Evolutionary conservation across 257 asterid genomes (phyloP).

Genomic region (Phtheirospermum japonicum): DNA sequence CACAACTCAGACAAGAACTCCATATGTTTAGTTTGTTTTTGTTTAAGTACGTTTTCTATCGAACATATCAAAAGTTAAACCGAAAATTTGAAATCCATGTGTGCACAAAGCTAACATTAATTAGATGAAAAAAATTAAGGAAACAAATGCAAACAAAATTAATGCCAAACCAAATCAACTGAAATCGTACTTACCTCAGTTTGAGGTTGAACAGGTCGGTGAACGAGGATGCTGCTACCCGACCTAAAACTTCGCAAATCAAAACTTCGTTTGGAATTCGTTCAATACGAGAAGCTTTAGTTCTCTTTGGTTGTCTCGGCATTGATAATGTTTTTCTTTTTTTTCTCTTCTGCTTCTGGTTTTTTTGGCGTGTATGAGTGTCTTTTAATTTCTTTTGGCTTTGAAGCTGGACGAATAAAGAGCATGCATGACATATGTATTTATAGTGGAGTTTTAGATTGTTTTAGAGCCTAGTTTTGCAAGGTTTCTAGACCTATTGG

Average conservation of each 20-base stretch:
- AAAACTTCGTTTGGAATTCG: neutral
- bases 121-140: too few relatives aligned
- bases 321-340: too few relatives aligned
- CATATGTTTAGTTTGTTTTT: too few relatives aligned
- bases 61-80: neutral
- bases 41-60: too few relatives aligned
- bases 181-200: neutral
- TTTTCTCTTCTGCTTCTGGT: too few relatives aligned
- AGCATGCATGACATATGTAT: too few relatives aligned
- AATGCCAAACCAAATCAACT: neutral
- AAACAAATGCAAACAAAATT: neutral
- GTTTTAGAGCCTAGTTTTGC: too few relatives aligned
- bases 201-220: neutral
- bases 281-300: neutral
- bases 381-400: too few relatives aligned
- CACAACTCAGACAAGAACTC: neutral
- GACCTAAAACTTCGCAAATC: neutral
- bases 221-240: constrained; percentile 1
- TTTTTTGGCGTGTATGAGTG: too few relatives aligned
- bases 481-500: too few relatives aligned
- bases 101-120: neutral
- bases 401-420: too few relatives aligned
- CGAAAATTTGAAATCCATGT: neutral
- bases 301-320: constrained; percentile 2
- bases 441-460: too few relatives aligned